Evolutionary conservation across 306 rosid species (phyloP).

Genomic region (Quillaja saponaria): DNA sequence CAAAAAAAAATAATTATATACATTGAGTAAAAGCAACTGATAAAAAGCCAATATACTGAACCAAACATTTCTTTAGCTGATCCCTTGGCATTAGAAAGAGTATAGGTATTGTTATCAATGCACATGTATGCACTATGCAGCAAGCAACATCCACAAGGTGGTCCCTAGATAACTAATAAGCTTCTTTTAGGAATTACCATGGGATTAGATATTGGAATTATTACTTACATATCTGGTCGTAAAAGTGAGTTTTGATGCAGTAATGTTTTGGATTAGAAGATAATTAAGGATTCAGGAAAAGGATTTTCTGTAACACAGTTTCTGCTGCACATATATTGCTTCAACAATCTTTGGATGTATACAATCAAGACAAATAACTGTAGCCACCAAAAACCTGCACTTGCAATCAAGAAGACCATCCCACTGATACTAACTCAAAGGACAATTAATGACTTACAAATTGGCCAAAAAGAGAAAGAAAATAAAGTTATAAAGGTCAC

Average conservation of each 20-base stretch:
- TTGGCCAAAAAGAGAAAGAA: constrained; percentile 8
- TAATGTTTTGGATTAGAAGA: background rate
- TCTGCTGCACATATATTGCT: background rate
- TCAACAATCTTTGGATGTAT: background rate
- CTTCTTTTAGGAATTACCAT: too few species aligned
- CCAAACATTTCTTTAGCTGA: too few species aligned
- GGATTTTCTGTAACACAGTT: background rate
- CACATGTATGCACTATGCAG: too few species aligned
- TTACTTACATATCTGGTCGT: too few species aligned
- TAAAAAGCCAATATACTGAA: too few species aligned
- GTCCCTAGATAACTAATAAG: too few species aligned
- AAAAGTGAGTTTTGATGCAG: background rate
- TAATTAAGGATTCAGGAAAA: background rate
- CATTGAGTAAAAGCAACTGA: too few species aligned
- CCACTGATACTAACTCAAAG: constrained; percentile 23
- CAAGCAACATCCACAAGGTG: too few species aligned
- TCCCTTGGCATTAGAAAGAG: too few species aligned
- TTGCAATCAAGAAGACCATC: constrained; percentile 37
- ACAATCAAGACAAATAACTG: background rate
- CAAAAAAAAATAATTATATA: too few species aligned
- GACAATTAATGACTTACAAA: constrained; percentile 39
- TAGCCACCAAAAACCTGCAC: constrained; percentile 27
- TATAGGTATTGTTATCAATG: too few species aligned
- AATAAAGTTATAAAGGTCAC: constrained; percentile 5
- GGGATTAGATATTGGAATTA: too few species aligned